Evolutionary conservation across 306 rosid genomes (phyloP), one percentile per base, ranked within the genome.

Genomic region (Casuarina equisetifolia): DNA sequence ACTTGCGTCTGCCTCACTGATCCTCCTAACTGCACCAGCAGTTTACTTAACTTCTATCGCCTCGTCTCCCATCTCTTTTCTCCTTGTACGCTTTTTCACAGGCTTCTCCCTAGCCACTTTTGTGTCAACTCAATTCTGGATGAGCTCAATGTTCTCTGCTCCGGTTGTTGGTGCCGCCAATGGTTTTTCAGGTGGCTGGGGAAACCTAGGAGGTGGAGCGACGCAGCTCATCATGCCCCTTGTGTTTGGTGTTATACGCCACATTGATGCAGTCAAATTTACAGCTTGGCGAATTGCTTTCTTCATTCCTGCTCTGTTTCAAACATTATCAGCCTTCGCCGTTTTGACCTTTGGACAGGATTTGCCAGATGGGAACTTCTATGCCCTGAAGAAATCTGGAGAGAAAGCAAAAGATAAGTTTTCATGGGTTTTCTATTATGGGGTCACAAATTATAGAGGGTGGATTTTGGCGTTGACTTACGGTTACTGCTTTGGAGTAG

Each of bases 51-150:
- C 96, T 20, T 69, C 97, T 50, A 42, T 87, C 0, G 86, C 86
- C 72, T 49, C 84, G 12, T 88, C 93, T 0, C 74, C 97, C 1
- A 77, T 82, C 6, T 74, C 92, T 0, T 94, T 82, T 81, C 88
- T 94, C 61, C 91, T 92, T 2, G 90, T 81, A 6, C 86, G 97
- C 0, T 94, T 94, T 85, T 94, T 92, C 88, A 85, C 97, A 0
- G 96, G 98, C 17, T 94, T 94, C 80, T 94, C 98, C 9, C 73
- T 94, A 0, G 90, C 97, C 40, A 89, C 94, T 6, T 94, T 94
- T 45, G 95, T 94, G 61, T 92, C 98, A n/a, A 92, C 96, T 1
- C 95, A 92, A 40, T 94, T 90, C 87, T 94, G 95, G 98, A 94
- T 92, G 98, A 94, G 95, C 85, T 92, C 98, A 10, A 92, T 92